A percentile compares a stretch with the other conserved stretches of the same genome.
phyloP scores from a whole-genome alignment of 768 basidiomycete species.

The Lyophyllum semitale region DNA sequence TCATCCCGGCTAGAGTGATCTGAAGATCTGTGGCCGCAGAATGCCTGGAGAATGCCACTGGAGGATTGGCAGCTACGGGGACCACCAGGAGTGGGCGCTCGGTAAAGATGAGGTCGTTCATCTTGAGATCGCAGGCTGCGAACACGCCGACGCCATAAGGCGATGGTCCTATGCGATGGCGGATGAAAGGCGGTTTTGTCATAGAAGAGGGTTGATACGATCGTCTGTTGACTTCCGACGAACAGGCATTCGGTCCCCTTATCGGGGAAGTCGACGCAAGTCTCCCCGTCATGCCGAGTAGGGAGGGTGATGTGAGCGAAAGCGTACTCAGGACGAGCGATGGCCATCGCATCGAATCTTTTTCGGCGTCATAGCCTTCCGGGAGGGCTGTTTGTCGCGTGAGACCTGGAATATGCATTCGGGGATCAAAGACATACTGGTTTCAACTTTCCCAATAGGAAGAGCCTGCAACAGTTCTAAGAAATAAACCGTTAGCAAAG shows the following conservation, averaged over 20 bases:
- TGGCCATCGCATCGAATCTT: no score
- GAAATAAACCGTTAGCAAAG: no score
- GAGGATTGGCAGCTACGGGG: neutral
- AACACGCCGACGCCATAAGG: neutral
- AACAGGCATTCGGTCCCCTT: no score
- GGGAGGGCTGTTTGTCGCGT: no score
- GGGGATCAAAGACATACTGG: no score
- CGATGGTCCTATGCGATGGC: neutral
- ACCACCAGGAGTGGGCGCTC: neutral
- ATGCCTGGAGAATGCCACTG: no score
- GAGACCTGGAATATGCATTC: no score
- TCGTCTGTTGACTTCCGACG: neutral
- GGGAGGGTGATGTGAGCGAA: no score
- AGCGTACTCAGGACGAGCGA: no score
- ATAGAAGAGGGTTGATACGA: neutral
- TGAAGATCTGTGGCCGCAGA: neutral
- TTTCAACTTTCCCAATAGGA: neutral
- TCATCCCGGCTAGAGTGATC: constrained; percentile 3
- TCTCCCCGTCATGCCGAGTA: no score
- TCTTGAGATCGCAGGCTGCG: no score
- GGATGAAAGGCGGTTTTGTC: neutral
- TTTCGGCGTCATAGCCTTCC: no score
- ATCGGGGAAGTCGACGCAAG: neutral
- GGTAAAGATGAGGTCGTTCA: neutral
- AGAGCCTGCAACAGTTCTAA: neutral